Conservation (phyloP, 2,329 filamentous ascomycete species). For the Pyrenophora tritici-repentis region DNA sequence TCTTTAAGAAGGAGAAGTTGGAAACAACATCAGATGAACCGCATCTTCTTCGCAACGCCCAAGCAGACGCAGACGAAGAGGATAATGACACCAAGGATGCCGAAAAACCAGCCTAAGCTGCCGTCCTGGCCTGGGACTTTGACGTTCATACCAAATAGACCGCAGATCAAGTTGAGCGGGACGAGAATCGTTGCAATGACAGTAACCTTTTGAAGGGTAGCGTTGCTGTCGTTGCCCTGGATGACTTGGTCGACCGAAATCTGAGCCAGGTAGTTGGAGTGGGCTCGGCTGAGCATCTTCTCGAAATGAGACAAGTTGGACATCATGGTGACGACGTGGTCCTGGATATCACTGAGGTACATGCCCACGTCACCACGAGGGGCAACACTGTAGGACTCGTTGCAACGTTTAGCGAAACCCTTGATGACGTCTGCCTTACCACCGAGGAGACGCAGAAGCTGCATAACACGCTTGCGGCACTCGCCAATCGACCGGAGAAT, state of each 20-base stretch:
- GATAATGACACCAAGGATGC: slow-evolving; percentile 63
- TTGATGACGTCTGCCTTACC: slow-evolving; percentile 98
- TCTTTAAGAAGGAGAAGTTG: not conserved
- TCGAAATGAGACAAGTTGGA: slow-evolving; percentile 94
- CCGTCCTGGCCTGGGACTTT: slow-evolving; percentile 65
- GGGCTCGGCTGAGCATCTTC: slow-evolving; percentile 92
- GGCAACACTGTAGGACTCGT: slow-evolving; percentile 93
- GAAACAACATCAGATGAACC: slow-evolving; percentile 43
- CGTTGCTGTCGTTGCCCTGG: slow-evolving; percentile 85
- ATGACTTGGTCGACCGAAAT: slow-evolving; percentile 89
- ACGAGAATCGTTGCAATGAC: slow-evolving; percentile 94
- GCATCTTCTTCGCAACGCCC: slow-evolving; percentile 50
- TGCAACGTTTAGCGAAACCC: slow-evolving; percentile 97
- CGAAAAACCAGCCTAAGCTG: slow-evolving; percentile 62
- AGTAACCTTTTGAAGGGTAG: slow-evolving; percentile 91
- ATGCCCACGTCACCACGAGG: slow-evolving; percentile 95
- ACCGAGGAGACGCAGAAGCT: slow-evolving; percentile 86
- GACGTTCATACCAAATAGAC: slow-evolving; percentile 89
- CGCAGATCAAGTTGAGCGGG: slow-evolving; percentile 88
- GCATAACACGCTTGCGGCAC: slow-evolving; percentile 93
- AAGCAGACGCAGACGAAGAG: slow-evolving; percentile 49
- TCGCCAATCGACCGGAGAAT: slow-evolving; percentile 89
- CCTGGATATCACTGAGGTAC: slow-evolving; percentile 96
- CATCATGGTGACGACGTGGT: slow-evolving; percentile 99
- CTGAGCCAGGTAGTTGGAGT: slow-evolving; percentile 95